phyloP scores from a whole-genome alignment of 257 asterid species.

The Primulina eburnea region DNA sequence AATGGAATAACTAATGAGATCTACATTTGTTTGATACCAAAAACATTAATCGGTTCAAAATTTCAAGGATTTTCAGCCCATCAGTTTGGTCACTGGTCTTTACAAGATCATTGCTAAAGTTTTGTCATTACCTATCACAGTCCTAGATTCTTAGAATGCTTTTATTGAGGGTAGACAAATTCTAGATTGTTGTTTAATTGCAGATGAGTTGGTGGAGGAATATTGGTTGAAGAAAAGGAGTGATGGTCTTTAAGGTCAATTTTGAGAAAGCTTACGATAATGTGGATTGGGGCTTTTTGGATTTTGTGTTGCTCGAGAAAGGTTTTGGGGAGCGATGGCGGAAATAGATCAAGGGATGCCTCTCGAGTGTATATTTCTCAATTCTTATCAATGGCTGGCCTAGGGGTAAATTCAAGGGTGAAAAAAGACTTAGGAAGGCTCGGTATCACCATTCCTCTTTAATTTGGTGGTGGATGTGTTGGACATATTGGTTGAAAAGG shows the following conservation, averaged over 20 bases:
- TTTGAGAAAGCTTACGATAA: background rate
- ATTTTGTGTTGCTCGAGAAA: background rate
- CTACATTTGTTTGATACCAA: too few relatives aligned
- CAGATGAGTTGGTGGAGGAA: background rate
- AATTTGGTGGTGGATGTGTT: background rate
- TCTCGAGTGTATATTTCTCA: background rate
- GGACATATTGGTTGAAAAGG: background rate
- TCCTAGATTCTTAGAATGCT: background rate
- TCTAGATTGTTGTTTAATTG: background rate
- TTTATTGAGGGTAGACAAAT: background rate
- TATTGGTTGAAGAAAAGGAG: background rate
- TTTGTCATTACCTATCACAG: background rate
- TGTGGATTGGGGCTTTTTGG: background rate
- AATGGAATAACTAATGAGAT: too few relatives aligned
- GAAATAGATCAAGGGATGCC: background rate
- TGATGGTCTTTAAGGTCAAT: background rate
- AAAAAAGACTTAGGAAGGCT: background rate
- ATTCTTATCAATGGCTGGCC: background rate
- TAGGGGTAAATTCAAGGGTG: background rate
- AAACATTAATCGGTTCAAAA: background rate
- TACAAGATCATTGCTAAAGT: background rate
- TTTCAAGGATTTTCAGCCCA: background rate
- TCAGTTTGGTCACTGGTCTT: background rate
- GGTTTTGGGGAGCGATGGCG: background rate
- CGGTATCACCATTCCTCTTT: background rate